Evolutionary conservation across 169 alveolate species (phyloP), one percentile per base, ranked within the genome.

Genomic region (Babesia ovata): DNA sequence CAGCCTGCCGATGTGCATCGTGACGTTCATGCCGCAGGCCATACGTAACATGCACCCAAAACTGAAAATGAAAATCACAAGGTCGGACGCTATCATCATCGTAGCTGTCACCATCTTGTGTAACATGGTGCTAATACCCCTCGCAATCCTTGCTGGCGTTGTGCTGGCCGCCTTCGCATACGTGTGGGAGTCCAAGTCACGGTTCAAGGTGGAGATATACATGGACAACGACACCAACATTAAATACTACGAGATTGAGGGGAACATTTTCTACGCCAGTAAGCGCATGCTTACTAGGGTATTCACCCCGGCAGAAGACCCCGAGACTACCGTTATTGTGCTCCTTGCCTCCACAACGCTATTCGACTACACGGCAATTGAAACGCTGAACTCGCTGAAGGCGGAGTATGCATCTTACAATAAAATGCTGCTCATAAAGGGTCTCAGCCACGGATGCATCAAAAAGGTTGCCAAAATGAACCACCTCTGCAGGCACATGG

Each of bases 401-500:
- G 86, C 81, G 29, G 71, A 67, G 22, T 86, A 86, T 67, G 67
- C 86, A 14, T 52, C 90, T 29, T 59, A 70, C 74, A 67, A 85
- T 26, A 86, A 86, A 57, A 65, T 84, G 22, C 86, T 86, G 60
- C 70, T 84, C 24, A 81, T 86, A 70, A 86, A 86, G 91, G 95
- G 95, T 0, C 71, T 91, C 75, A 90, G 95, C 79, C 92, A 91
- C 62, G 95, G 92, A 21, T 91, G 95, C 60, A 78, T 89, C 65
- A 91, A 91, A 71, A 91, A 89, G 90, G 91, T 91, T n/a, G 95
- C 94, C 10, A 91, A 91, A 85, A 91, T 91, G 93, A 91, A 90
- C 49, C 93, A 90, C 56, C 63, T 91, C 57, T 69, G 89, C 65
- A 74, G 92, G 58, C 92, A 90, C 75, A 87, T 91, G 86, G 95